A percentile compares a stretch with the other conserved stretches of the same genome.
Evolutionary conservation across 2,329 filamentous ascomycete species (phyloP).

Genomic region (Pyrenochaeta sp.): DNA sequence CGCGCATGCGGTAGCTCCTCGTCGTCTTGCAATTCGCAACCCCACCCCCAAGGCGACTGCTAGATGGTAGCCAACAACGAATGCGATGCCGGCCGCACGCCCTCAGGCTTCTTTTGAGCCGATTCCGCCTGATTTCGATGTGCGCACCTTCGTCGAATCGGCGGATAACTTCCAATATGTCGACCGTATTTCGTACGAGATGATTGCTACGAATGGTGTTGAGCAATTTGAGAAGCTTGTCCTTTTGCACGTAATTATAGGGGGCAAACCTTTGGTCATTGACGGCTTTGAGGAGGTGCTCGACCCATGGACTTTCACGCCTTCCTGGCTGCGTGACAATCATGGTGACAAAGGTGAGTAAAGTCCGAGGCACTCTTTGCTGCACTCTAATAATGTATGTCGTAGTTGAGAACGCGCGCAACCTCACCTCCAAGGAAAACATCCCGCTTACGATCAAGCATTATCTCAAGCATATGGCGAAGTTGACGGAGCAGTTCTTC

Average conservation of each 20-base stretch:
- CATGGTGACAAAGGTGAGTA: conserved; percentile 78
- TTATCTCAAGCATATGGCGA: conserved; percentile 86
- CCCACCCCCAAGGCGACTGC: conserved; percentile 2
- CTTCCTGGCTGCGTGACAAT: conserved; percentile 79
- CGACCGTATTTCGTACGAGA: conserved; percentile 77
- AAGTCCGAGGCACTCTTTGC: conserved; percentile 24
- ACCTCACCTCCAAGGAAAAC: conserved; percentile 75
- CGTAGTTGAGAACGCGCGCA: conserved; percentile 82
- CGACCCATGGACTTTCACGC: conserved; percentile 79
- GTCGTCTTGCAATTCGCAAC: background rate
- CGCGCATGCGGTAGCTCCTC: conserved; percentile 1
- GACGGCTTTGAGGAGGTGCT: conserved; percentile 84
- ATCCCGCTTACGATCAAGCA: conserved; percentile 88
- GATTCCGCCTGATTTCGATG: conserved; percentile 83
- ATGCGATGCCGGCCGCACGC: conserved; percentile 76
- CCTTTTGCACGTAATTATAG: conserved; percentile 80
- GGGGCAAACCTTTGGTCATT: conserved; percentile 88
- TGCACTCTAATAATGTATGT: conserved; percentile 22
- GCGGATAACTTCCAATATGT: conserved; percentile 89
- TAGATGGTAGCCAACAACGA: conserved; percentile 16
- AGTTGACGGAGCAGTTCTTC: conserved; percentile 82
- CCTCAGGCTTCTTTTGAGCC: conserved; percentile 92
- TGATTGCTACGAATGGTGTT: conserved; percentile 78
- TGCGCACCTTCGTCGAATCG: conserved; percentile 76
- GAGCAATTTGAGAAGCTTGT: conserved; percentile 88